Evolutionary conservation across 805 yeast species (phyloP).

Genomic region (Candida golubevii): DNA sequence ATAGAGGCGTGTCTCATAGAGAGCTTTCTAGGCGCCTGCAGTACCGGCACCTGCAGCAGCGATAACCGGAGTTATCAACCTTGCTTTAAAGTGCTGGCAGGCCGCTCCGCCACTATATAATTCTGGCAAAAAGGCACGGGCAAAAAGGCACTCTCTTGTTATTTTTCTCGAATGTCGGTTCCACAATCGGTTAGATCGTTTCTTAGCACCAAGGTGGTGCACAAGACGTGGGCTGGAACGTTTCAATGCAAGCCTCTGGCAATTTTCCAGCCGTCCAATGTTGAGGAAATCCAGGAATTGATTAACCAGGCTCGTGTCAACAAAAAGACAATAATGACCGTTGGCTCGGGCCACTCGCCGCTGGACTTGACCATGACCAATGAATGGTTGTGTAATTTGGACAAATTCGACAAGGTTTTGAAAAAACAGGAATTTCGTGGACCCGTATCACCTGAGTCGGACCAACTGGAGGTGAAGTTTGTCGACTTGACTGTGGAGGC

Average conservation of each 20-base stretch:
- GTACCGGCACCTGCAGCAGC: no score
- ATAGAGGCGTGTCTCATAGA: no score
- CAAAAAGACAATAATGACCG: conserved; percentile 68
- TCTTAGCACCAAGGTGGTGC: conserved; percentile 41
- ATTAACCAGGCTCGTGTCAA: conserved; percentile 60
- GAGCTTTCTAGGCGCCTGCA: no score
- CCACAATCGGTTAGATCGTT: conserved; percentile 33
- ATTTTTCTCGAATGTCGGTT: conserved; percentile 20
- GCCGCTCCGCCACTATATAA: no score
- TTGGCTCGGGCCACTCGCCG: conserved; percentile 96
- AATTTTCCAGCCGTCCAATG: conserved; percentile 68
- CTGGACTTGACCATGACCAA: conserved; percentile 82
- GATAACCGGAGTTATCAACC: no score
- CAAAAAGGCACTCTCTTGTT: no score
- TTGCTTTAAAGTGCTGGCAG: no score
- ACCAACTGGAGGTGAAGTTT: conserved; percentile 47
- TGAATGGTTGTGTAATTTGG: conserved; percentile 87
- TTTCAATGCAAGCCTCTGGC: conserved; percentile 71
- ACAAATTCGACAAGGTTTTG: conserved; percentile 60
- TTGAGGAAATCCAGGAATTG: conserved; percentile 65
- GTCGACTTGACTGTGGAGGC: conserved; percentile 95
- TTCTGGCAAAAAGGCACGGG: no score
- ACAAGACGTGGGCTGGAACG: conserved; percentile 89
- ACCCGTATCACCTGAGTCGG: conserved; percentile 19
- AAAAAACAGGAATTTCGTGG: conserved; percentile 43